A percentile compares a stretch with the other conserved stretches of the same genome.
These are phyloP conservation scores for Sporisorium exsertum DNA, from an alignment of 1,284 basidiomycete genomes.

Conservation along the genomic window DNA sequence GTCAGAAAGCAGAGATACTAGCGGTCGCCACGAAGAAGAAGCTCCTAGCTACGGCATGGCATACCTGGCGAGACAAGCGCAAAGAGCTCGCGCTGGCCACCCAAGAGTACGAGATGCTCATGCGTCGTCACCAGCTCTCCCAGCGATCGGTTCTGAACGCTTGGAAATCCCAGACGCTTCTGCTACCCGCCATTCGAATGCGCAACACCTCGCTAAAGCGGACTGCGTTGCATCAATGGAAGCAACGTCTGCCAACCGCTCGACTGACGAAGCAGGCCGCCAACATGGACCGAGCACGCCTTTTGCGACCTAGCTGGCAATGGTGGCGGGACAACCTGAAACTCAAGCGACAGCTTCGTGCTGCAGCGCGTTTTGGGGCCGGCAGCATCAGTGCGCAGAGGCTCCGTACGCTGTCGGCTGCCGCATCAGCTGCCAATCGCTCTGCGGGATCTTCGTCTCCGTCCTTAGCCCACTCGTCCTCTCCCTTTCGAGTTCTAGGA, in stretches of 20 bases:
- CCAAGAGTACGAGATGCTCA: conserved; percentile 47
- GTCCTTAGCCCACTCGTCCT: conserved; percentile 8
- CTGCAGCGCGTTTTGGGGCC: conserved; percentile 36
- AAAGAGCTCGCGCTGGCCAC: conserved; percentile 29
- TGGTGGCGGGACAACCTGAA: conserved; percentile 13
- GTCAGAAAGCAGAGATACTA: conserved; percentile 22
- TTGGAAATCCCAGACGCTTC: conserved; percentile 37
- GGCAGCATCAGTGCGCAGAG: conserved; percentile 22
- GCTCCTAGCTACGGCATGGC: conserved; percentile 5
- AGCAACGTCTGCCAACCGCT: conserved; percentile 23
- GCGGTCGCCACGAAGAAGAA: neutral
- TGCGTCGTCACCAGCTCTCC: conserved; percentile 38
- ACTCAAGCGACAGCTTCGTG: conserved; percentile 22
- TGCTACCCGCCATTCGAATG: conserved; percentile 48
- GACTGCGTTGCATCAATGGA: conserved; percentile 26
- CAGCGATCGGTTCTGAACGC: conserved; percentile 18
- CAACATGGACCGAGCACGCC: neutral
- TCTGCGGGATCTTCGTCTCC: conserved; percentile 30
- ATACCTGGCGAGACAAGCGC: conserved; percentile 37
- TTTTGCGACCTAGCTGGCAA: conserved; percentile 11
- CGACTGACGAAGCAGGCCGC: conserved; percentile 20
- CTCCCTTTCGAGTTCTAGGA: conserved; percentile 13
- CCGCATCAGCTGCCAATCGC: conserved; percentile 27
- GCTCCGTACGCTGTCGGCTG: conserved; percentile 33
- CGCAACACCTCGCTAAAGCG: conserved; percentile 38